These are phyloP conservation scores for Apophysomyces sp. DNA, from an alignment of 371 early-diverging fungal genomes.

Conservation along the genomic window DNA sequence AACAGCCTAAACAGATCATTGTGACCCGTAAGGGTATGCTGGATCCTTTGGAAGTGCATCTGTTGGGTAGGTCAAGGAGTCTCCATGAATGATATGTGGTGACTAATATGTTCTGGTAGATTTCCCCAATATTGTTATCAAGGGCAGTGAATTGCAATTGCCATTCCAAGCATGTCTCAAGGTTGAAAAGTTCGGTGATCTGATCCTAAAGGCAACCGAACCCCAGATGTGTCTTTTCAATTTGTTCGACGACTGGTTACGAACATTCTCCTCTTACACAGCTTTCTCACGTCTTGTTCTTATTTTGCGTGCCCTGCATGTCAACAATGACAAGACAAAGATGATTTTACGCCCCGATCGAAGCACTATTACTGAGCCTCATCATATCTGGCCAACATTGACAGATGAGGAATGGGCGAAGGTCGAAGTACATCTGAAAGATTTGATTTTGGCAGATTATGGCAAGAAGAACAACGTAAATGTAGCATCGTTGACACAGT, in stretches of 20 bases:
- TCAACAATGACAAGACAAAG: conserved; percentile 96
- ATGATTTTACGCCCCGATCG: conserved; percentile 94
- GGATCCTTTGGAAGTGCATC: conserved; percentile 97
- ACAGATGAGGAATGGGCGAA: conserved; percentile 98
- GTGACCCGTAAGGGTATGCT: conserved; percentile 99
- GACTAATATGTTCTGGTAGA: conserved; percentile 54
- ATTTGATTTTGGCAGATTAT: conserved; percentile 97
- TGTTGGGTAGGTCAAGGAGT: conserved; percentile 28
- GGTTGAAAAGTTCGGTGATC: conserved; percentile 97
- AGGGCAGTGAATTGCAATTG: conserved; percentile 94
- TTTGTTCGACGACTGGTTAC: conserved; percentile 96
- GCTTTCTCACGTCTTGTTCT: conserved; percentile 97
- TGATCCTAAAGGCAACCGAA: conserved; percentile 96
- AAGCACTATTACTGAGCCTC: conserved; percentile 89
- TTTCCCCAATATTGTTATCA: conserved; percentile 98
- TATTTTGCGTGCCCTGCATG: conserved; percentile 94
- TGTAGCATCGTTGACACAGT: conserved; percentile 92
- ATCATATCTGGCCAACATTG: conserved; percentile 97
- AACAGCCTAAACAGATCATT: conserved; percentile 98
- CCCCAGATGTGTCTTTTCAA: conserved; percentile 91
- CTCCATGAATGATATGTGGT: not conserved
- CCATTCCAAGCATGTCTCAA: conserved; percentile 98
- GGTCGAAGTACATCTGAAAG: conserved; percentile 96
- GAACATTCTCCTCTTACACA: conserved; percentile 93
- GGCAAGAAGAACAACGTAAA: conserved; percentile 99